These are phyloP conservation scores for Collybiopsis luxurians DNA, from an alignment of 768 basidiomycete genomes.

Conservation along the genomic window DNA sequence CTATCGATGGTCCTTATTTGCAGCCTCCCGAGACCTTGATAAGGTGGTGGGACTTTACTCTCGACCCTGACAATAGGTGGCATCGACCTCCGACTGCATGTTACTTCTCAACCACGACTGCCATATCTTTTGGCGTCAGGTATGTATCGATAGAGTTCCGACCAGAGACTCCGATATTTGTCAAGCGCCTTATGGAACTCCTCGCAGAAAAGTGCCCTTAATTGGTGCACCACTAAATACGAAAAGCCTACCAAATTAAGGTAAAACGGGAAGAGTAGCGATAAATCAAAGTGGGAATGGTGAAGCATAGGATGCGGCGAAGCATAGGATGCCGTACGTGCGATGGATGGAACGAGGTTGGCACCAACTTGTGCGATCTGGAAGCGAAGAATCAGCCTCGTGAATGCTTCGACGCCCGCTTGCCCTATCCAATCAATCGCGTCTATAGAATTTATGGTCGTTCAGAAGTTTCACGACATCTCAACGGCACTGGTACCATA, in stretches of 20 bases:
- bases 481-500: no score
- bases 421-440: no score
- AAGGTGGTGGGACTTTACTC: constrained; percentile 11
- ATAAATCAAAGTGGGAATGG: background rate
- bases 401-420: background rate
- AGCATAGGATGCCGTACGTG: background rate
- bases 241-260: no score
- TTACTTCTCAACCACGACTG: no score
- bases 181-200: background rate
- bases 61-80: background rate
- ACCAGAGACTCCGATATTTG: background rate
- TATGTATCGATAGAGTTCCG: no score
- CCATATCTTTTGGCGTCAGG: no score
- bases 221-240: background rate
- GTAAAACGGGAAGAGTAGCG: no score
- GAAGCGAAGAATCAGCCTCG: background rate
- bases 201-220: background rate
- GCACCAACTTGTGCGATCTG: background rate
- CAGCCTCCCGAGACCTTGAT: constrained; percentile 51
- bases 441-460: no score
- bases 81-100: no score
- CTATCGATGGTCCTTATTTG: constrained; percentile 60
- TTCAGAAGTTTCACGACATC: no score
- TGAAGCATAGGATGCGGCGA: no score
- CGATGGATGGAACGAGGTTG: background rate